phyloP scores from a whole-genome alignment of 1,139 yeast species.

The Casaregolazyma lundiana region DNA sequence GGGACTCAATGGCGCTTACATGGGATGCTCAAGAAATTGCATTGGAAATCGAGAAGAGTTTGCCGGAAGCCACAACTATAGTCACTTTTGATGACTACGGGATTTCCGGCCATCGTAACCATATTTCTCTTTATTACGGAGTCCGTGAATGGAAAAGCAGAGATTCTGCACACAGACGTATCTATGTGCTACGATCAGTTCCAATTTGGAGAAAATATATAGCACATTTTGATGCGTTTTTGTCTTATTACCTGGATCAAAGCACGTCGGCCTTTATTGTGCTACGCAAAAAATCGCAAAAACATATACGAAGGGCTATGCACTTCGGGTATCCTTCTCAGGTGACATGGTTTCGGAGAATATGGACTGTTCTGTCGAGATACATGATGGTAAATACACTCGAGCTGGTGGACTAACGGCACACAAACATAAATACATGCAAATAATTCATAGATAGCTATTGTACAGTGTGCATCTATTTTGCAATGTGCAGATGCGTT shows the following conservation, averaged over 20 bases:
- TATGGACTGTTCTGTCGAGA: constrained; percentile 76
- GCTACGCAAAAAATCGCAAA: constrained; percentile 10
- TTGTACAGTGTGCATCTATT: background rate
- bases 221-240: constrained; percentile 31
- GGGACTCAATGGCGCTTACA: constrained; percentile 65
- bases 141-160: constrained; percentile 37
- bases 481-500: too few relatives aligned
- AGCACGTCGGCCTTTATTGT: constrained; percentile 9
- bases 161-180: constrained; percentile 14
- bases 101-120: constrained; percentile 84
- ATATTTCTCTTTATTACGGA: constrained; percentile 61
- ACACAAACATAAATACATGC: background rate
- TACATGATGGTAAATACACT: constrained; percentile 70
- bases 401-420: constrained; percentile 15
- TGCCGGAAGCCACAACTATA: constrained; percentile 40
- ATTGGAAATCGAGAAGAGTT: constrained; percentile 27
- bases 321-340: constrained; percentile 78
- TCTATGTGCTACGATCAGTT: constrained; percentile 36
- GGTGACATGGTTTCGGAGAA: constrained; percentile 93
- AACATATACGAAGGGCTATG: constrained; percentile 56
- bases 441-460: background rate
- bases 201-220: constrained; percentile 36
- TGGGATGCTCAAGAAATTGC: constrained; percentile 58
- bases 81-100: constrained; percentile 82
- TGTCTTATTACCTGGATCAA: constrained; percentile 14